Evolutionary conservation across 108 stramenopile species (phyloP), one percentile per base, ranked within the genome.

Genomic region (Stephanodiscus minutulus): DNA sequence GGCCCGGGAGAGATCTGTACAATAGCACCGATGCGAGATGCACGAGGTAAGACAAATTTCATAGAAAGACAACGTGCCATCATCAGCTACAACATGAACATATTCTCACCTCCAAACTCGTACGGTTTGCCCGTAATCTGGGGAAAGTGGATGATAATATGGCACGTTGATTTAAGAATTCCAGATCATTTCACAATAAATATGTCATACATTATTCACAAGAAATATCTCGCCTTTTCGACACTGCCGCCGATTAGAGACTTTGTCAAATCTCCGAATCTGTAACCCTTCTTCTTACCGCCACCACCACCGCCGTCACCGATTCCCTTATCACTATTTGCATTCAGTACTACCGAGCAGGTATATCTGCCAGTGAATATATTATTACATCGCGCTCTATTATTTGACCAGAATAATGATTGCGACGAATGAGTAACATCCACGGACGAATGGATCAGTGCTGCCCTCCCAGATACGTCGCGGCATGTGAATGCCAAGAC

Each of bases 231-330:
- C 44, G 35, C 64, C 36, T 58, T 58, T 24, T 70, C 70, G 1
- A 76, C 68, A n/a, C 68, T 74, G 7, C 58, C 56, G 18, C 73
- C 73, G 44, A 74, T 69, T 1, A 79, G 47, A 31, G 77, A 79
- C 74, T 79, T 79, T 0, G 77, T 74, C 0, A 79, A 18, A 46
- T 79, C 77, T 5, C 77, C 77, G 50, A 79, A 79, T 21, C 47
- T 37, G 25, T 79, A 5, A 5, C 60, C 73, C 36, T 54, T 61
- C 55, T 56, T 59, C 25, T 37, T 33, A 33, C 68, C 68, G 1
- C 61, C 31, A 21, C 56, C 67, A 43, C 60, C 55, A 9, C 27
- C 43, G 10, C 49, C 63, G 13, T 28, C 67, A 29, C 41, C 59
- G 55, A 17, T 8, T 1, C 39, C 25, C 7, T 20, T 39, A 20